A percentile compares a stretch with the other conserved stretches of the same genome.
These are phyloP conservation scores for Ophiocytium majus DNA, from an alignment of 352 stramenopile genomes.

Conservation along the genomic window DNA sequence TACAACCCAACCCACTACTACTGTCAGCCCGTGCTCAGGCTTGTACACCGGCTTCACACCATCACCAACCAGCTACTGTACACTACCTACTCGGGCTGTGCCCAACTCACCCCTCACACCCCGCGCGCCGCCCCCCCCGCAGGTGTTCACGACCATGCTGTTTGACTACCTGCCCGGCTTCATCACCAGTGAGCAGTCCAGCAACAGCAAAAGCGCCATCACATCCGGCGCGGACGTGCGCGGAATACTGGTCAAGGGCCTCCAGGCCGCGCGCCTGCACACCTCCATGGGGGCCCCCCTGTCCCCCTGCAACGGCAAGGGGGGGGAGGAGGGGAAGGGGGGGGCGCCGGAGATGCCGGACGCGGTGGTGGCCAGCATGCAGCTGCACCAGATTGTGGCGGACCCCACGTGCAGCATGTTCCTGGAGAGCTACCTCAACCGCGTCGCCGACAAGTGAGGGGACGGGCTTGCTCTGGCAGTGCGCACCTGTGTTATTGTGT, in stretches of 20 bases:
- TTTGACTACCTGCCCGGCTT: slow-evolving; percentile 16
- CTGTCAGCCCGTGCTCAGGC: too few relatives aligned
- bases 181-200: slow-evolving; percentile 16
- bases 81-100: too few relatives aligned
- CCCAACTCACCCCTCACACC: too few relatives aligned
- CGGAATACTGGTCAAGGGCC: neutral
- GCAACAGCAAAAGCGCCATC: neutral
- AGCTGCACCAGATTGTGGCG: neutral
- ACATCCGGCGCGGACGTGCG: neutral
- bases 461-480: too few relatives aligned
- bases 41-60: too few relatives aligned
- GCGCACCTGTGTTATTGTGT: too few relatives aligned
- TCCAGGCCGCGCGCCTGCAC: neutral
- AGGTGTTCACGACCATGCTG: slow-evolving; percentile 17
- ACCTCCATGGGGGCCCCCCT: neutral
- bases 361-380: neutral
- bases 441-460: neutral
- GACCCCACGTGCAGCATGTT: slow-evolving; percentile 19
- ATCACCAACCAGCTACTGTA: too few relatives aligned
- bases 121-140: neutral
- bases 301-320: neutral
- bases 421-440: slow-evolving; percentile 1
- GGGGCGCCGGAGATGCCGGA: neutral
- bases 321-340: neutral
- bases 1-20: too few relatives aligned